These are phyloP conservation scores for Hortiboletus campestris DNA, from an alignment of 768 basidiomycete genomes.

Conservation along the genomic window DNA sequence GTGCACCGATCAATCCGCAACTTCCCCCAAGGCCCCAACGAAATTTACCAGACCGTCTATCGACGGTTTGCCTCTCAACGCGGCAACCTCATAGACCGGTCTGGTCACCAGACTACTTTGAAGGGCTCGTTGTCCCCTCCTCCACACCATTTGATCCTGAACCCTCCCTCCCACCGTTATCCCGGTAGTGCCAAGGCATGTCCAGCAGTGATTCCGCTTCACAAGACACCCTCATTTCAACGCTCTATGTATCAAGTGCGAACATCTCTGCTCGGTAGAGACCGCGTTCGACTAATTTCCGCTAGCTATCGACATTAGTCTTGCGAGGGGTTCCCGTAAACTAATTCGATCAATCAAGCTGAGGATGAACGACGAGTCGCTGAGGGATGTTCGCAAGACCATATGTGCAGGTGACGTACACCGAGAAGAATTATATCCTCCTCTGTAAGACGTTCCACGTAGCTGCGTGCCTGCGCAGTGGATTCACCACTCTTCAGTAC, in stretches of 20 bases:
- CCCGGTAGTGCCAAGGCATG: conserved; percentile 1
- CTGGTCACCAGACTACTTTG: too few relatives aligned
- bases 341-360: conserved; percentile 3
- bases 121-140: too few relatives aligned
- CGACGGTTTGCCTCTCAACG: too few relatives aligned
- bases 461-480: neutral
- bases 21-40: too few relatives aligned
- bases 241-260: conserved; percentile 6
- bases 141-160: neutral
- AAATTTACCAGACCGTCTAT: too few relatives aligned
- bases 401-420: neutral
- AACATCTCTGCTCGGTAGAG: neutral
- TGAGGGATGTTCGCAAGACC: neutral
- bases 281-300: neutral
- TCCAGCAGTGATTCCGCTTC: neutral
- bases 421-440: neutral
- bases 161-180: too few relatives aligned
- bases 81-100: too few relatives aligned
- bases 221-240: neutral
- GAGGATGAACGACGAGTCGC: neutral
- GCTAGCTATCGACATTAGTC: conserved; percentile 1
- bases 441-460: conserved; percentile 5
- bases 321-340: conserved; percentile 7
- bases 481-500: neutral
- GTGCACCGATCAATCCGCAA: too few relatives aligned